Conservation (phyloP, 1,139 yeast species). For the Yamadazyma buinensis region DNA sequence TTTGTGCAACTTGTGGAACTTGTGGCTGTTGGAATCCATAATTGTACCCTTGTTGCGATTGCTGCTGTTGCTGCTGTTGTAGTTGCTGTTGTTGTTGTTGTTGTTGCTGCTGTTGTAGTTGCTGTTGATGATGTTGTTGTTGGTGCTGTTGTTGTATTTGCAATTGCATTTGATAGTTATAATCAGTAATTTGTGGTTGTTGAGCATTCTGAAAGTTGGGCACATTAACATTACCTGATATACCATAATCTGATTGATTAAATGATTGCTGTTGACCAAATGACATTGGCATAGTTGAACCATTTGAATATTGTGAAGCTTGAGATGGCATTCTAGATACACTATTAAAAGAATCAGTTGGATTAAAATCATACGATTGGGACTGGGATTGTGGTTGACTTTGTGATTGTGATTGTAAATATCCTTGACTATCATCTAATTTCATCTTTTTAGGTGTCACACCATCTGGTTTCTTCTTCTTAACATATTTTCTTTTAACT, state of each 20-base stretch:
- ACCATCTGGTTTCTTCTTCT: constrained; percentile 36
- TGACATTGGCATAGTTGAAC: constrained; percentile 8
- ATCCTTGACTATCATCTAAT: constrained; percentile 13
- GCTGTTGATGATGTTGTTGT: constrained; percentile 13
- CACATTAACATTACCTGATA: constrained; percentile 7
- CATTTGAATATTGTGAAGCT: constrained; percentile 12
- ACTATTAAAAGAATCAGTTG: constrained; percentile 13
- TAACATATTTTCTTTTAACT: constrained; percentile 41
- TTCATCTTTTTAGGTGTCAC: constrained; percentile 37
- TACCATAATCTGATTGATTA: constrained; percentile 25
- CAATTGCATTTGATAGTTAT: constrained; percentile 21
- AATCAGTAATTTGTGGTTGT: constrained; percentile 15
- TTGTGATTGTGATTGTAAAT: background rate
- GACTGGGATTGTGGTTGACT: background rate
- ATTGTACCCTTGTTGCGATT: constrained; percentile 8
- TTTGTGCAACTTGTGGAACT: constrained; percentile 14
- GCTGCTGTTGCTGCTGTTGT: constrained; percentile 10
- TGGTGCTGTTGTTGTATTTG: constrained; percentile 5
- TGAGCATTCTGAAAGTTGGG: constrained; percentile 9
- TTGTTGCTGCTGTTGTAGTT: constrained; percentile 14
- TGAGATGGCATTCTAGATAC: constrained; percentile 15
- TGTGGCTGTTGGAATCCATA: constrained; percentile 13
- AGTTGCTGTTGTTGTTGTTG: constrained; percentile 1
- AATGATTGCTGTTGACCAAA: constrained; percentile 14
- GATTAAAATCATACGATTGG: constrained; percentile 8